Base-by-base conservation (phyloP, 2,329 filamentous ascomycete genomes). In the Trichoderma sp. region DNA sequence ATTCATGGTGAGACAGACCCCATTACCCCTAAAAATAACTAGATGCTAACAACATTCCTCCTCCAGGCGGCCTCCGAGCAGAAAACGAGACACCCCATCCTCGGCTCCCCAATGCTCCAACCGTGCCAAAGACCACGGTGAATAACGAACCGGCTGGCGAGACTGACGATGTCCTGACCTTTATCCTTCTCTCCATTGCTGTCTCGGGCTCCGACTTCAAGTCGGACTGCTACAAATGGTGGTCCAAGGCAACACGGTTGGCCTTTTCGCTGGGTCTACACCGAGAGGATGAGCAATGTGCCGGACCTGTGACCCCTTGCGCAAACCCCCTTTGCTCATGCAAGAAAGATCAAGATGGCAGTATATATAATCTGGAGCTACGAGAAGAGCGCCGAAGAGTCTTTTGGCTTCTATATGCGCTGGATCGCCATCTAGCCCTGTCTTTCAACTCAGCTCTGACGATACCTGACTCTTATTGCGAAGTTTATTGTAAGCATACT, bases 161-260 rank as follows among this genome's bases (percentile, higher is more conserved):
- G 3, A 75, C 83, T 6, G 84, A 85, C 71, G 83, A 83, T 70
- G 83, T 86, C 24, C 75, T 86, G n/a, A 83, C 83, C 0, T 83
- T 84, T 26, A 79, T 83, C 6, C 80, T 86, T 1, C 77, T 86
- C 6, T 81, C 82, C 14, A 83, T 86, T 34, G 83, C 83, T 0
- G 81, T 85, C 4, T 86, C 84, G 0, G 84, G 83, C 0, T 81
- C 84, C 12, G 83, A 86, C 64, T 85, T 84, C 79, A 86, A 86
- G 74, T 81, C 82, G 4, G 85, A 86, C 72, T 83, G 81, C 72
- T 78, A 84, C 67, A 83, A 82, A 71, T 86, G 84, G 84, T 85
- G 82, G 82, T 82, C 80, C 71, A 84, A 85, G 73, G 81, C 84
- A 1, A 75, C 81, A 0, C 74, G 81, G 14, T 75, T 86, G 30